Conservation (phyloP, 2,329 filamentous ascomycete species). For the Grosmannia serpens region DNA sequence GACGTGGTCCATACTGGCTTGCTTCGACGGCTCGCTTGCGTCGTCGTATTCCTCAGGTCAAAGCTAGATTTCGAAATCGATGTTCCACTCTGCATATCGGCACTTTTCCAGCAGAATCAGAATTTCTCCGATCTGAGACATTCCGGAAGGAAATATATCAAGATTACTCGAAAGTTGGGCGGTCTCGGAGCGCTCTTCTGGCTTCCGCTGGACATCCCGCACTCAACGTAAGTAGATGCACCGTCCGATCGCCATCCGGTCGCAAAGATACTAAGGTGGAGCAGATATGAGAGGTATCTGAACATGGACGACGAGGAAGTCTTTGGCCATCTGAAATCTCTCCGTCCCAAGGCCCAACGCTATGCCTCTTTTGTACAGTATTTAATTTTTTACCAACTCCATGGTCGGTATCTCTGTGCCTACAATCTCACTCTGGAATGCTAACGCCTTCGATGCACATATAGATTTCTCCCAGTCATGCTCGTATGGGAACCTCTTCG, state of each 20-base stretch:
- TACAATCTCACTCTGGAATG: neutral
- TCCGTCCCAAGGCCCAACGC: neutral
- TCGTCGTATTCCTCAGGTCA: neutral
- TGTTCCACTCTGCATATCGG: neutral
- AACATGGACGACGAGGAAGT: neutral
- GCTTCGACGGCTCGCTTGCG: conserved; percentile 1
- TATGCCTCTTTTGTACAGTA: conserved; percentile 1
- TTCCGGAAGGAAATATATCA: conserved; percentile 1
- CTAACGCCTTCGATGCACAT: neutral
- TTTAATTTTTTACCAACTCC: neutral
- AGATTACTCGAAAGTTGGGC: neutral
- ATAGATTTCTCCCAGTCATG: neutral
- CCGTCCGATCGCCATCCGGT: neutral
- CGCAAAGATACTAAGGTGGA: neutral
- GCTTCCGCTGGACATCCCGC: conserved; percentile 1
- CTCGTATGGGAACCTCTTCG: neutral
- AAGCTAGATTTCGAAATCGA: neutral
- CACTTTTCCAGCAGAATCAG: neutral
- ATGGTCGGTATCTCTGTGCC: neutral
- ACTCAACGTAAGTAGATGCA: neutral
- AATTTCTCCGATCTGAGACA: neutral
- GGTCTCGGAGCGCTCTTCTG: conserved; percentile 2
- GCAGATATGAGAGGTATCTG: conserved; percentile 4
- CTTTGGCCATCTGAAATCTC: neutral
- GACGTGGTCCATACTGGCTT: neutral